Percentiles rank a stretch among this genome's conserved stretches.
phyloP scores from a whole-genome alignment of 2,329 filamentous ascomycete genomes.

The Westerdykella sp. region DNA sequence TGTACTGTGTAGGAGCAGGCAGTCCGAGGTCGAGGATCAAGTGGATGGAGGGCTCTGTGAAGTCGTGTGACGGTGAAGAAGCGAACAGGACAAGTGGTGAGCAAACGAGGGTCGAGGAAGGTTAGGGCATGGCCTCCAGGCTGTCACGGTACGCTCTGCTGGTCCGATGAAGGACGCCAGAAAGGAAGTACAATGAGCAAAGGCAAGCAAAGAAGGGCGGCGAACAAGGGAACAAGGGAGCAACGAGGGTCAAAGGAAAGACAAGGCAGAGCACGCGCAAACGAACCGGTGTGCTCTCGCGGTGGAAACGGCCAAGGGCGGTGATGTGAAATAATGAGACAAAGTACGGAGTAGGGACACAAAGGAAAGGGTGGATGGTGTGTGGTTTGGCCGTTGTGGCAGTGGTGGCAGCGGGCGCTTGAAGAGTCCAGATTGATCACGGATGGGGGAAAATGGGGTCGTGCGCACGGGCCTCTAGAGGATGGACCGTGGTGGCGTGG shows the following conservation, averaged over 20 bases:
- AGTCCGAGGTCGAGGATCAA: neutral
- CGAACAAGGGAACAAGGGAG: constrained; percentile 1
- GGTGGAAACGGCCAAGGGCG: too few relatives aligned
- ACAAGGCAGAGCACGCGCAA: neutral
- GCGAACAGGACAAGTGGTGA: constrained; percentile 5
- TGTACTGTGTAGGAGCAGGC: too few relatives aligned
- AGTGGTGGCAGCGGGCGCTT: too few relatives aligned
- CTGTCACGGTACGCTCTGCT: neutral
- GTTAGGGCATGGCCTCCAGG: constrained; percentile 1
- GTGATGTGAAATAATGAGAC: too few relatives aligned
- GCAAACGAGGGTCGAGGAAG: constrained; percentile 1
- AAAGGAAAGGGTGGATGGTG: too few relatives aligned
- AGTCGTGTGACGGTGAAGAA: constrained; percentile 2
- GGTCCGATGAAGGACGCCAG: neutral
- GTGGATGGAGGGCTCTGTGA: constrained; percentile 1
- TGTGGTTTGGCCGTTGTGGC: too few relatives aligned
- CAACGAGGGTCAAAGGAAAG: neutral
- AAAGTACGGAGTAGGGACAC: too few relatives aligned
- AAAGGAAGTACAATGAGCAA: constrained; percentile 2
- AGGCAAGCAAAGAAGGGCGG: neutral
- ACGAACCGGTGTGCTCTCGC: neutral
- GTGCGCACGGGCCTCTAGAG: too few relatives aligned
- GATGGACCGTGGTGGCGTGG: too few relatives aligned
- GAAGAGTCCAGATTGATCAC: too few relatives aligned
- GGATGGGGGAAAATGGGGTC: too few relatives aligned